Evolutionary conservation across 176 grass and related monocot genomes (phyloP).

Genomic region (Musa troglodytarum): DNA sequence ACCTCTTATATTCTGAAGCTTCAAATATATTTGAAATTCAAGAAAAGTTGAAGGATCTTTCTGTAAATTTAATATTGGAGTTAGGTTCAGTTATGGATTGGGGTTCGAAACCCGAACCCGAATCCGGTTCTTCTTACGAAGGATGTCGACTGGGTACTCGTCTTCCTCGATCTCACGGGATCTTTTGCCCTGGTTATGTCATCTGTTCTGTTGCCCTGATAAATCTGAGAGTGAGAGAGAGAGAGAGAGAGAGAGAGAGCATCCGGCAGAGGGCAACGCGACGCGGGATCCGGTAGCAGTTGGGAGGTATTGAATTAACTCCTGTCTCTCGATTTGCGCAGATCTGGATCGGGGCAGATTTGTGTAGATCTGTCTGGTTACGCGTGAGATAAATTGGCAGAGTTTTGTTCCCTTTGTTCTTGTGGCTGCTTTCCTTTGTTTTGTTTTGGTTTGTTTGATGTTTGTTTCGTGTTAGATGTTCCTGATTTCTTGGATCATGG

Average conservation of each 20-base stretch:
- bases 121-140: not conserved
- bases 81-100: not conserved
- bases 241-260: not conserved
- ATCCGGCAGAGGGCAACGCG: not conserved
- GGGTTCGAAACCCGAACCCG: not conserved
- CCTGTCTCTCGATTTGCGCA: not conserved
- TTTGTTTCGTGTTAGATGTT: not conserved
- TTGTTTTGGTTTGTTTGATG: not conserved
- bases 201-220: not conserved
- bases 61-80: not conserved
- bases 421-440: not conserved
- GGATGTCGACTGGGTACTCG: not conserved
- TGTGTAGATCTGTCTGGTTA: not conserved
- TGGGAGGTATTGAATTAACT: conserved; percentile 3
- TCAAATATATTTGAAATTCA: too few relatives aligned
- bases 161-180: not conserved
- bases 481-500: not conserved
- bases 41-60: not conserved
- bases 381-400: not conserved
- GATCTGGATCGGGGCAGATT: not conserved
- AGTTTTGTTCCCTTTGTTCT: not conserved
- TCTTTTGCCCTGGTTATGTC: not conserved
- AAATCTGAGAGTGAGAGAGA: not conserved
- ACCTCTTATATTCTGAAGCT: too few relatives aligned
- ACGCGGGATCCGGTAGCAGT: not conserved